phyloP scores from a whole-genome alignment of 768 basidiomycete genomes.

The Lactifluus piperatus region DNA sequence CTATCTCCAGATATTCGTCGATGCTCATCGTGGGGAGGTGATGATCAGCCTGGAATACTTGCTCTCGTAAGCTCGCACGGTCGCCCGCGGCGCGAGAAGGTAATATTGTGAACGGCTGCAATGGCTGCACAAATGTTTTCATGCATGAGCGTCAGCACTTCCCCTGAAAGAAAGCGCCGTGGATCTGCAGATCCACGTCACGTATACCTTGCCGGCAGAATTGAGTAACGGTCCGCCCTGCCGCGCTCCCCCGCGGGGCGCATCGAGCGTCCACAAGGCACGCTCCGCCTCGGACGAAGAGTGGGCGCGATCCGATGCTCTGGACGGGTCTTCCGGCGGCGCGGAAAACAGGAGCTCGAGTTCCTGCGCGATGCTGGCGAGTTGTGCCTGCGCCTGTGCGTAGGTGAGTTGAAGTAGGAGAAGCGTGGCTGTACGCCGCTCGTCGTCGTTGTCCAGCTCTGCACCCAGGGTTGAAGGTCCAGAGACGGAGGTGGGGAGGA shows the following conservation, averaged over 20 bases:
- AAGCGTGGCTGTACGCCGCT: slow-evolving; percentile 56
- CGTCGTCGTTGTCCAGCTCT: slow-evolving; percentile 48
- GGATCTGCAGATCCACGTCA: not conserved
- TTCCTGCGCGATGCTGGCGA: slow-evolving; percentile 66
- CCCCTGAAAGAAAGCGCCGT: slow-evolving; percentile 10
- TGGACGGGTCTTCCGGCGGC: slow-evolving; percentile 30
- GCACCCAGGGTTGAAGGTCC: slow-evolving; percentile 29
- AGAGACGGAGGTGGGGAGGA: slow-evolving; percentile 36
- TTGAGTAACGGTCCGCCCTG: slow-evolving; percentile 56
- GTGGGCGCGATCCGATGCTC: slow-evolving; percentile 26
- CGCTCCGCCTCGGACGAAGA: slow-evolving; percentile 33
- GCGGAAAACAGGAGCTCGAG: slow-evolving; percentile 53
- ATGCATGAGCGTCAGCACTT: not conserved
- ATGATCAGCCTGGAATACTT: slow-evolving; percentile 80
- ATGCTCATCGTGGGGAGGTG: slow-evolving; percentile 91
- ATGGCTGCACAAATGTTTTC: slow-evolving; percentile 41
- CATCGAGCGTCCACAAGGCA: slow-evolving; percentile 69
- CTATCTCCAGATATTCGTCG: slow-evolving; percentile 88
- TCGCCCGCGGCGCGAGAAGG: slow-evolving; percentile 54
- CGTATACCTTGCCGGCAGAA: slow-evolving; percentile 60
- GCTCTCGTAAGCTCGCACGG: slow-evolving; percentile 60
- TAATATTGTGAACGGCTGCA: slow-evolving; percentile 89
- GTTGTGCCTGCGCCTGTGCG: slow-evolving; percentile 56
- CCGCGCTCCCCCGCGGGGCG: slow-evolving; percentile 25
- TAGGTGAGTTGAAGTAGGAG: slow-evolving; percentile 69